Conservation (phyloP, 768 basidiomycete genomes). For the Lyophyllum decastes region DNA sequence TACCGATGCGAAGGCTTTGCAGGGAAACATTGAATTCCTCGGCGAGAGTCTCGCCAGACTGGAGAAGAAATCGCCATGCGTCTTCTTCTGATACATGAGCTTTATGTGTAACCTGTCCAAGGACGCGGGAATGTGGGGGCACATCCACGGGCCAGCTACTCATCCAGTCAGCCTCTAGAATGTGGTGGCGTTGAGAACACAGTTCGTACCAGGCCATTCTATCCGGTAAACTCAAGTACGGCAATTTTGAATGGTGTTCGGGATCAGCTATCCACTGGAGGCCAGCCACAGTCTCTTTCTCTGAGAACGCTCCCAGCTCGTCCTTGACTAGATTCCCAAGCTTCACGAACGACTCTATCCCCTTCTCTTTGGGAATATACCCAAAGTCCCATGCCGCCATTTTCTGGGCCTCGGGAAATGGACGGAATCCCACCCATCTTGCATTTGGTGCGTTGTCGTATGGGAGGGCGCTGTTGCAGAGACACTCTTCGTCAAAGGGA, state of each 20-base stretch:
- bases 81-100: neutral
- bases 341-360: conserved; percentile 10
- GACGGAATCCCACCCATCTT: conserved; percentile 1
- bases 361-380: conserved; percentile 8
- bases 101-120: conserved; percentile 3
- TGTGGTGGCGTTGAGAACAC: neutral
- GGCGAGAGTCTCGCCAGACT: conserved; percentile 7
- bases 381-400: conserved; percentile 10
- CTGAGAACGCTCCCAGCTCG: neutral
- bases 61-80: conserved; percentile 7
- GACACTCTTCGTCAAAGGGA: conserved; percentile 4
- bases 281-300: conserved; percentile 1
- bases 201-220: conserved; percentile 6
- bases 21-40: conserved; percentile 2
- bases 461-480: neutral
- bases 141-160: conserved; percentile 9
- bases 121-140: neutral
- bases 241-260: neutral
- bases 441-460: neutral
- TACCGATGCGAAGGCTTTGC: conserved; percentile 7
- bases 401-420: neutral
- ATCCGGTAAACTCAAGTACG: neutral
- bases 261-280: neutral
- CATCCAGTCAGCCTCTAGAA: neutral
- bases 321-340: conserved; percentile 6